Percentiles rank a stretch among this genome's conserved stretches.
phyloP scores from a whole-genome alignment of 345 rosid species.

The Euclidium syriacum region DNA sequence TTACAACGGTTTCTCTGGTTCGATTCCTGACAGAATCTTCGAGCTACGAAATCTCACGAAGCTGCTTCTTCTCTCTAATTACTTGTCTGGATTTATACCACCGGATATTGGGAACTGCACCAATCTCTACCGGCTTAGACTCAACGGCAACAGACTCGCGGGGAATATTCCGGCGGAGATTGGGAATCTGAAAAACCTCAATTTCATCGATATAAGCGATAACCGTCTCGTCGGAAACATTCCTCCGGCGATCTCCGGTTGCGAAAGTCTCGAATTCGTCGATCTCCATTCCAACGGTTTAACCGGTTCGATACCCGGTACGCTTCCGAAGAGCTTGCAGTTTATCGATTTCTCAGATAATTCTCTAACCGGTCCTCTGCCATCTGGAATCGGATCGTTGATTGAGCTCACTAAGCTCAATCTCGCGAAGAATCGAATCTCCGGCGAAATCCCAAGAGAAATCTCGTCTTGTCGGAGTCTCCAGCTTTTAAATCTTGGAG shows the following conservation, averaged over 20 bases:
- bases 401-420: slow-evolving; percentile 70
- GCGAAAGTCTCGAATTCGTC: slow-evolving; percentile 58
- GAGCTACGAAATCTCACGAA: slow-evolving; percentile 70
- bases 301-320: slow-evolving; percentile 58
- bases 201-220: slow-evolving; percentile 69
- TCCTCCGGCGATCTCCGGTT: slow-evolving; percentile 54
- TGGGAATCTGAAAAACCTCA: slow-evolving; percentile 53
- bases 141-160: slow-evolving; percentile 60
- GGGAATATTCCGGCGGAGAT: slow-evolving; percentile 80
- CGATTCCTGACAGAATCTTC: slow-evolving; percentile 61
- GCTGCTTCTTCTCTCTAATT: slow-evolving; percentile 70
- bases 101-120: slow-evolving; percentile 85
- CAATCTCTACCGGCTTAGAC: slow-evolving; percentile 54
- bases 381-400: slow-evolving; percentile 57
- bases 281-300: slow-evolving; percentile 81
- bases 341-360: slow-evolving; percentile 71
- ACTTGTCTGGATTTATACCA: slow-evolving; percentile 70
- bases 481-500: slow-evolving; percentile 68
- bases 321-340: slow-evolving; percentile 62
- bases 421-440: slow-evolving; percentile 57
- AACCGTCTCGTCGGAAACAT: slow-evolving; percentile 65
- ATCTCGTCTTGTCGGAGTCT: slow-evolving; percentile 66
- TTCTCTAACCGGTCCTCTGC: slow-evolving; percentile 53
- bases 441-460: slow-evolving; percentile 68
- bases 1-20: slow-evolving; percentile 67